phyloP scores from a whole-genome alignment of 148 eudicot species.

The Spergularia bocconei region DNA sequence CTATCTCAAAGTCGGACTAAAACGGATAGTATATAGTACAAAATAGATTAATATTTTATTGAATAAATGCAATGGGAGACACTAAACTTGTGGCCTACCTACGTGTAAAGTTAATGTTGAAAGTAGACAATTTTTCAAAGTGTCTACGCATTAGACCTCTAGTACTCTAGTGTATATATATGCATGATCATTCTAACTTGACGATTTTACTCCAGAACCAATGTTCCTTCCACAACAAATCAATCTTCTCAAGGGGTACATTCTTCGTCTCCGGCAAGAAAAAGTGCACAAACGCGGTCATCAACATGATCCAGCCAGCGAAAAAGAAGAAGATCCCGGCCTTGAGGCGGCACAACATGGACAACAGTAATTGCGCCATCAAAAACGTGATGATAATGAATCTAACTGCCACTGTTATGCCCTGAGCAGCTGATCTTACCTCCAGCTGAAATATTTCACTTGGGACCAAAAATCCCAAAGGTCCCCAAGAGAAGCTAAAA shows the following conservation, averaged over 20 bases:
- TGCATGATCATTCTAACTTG: background rate
- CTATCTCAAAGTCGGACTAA: too few species aligned
- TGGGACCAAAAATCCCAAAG: slow-evolving; percentile 42
- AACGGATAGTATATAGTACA: too few species aligned
- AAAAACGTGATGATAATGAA: slow-evolving; percentile 38
- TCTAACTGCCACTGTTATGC: slow-evolving; percentile 39
- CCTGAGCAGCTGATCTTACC: slow-evolving; percentile 43
- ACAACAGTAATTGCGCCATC: slow-evolving; percentile 35
- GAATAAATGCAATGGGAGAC: too few species aligned
- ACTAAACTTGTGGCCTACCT: too few species aligned
- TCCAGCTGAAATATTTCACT: slow-evolving; percentile 52
- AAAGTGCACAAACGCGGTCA: slow-evolving; percentile 42
- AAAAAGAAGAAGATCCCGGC: slow-evolving; percentile 52
- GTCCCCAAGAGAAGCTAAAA: slow-evolving; percentile 48
- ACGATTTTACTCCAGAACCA: slow-evolving; percentile 46
- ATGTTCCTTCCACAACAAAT: slow-evolving; percentile 44
- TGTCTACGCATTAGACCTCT: too few species aligned
- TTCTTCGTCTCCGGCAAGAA: slow-evolving; percentile 52
- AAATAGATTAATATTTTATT: too few species aligned
- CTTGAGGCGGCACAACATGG: slow-evolving; percentile 42
- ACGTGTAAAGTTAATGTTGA: too few species aligned
- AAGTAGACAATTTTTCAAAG: too few species aligned
- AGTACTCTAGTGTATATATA: too few species aligned
- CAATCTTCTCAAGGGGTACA: slow-evolving; percentile 44
- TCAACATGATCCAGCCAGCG: slow-evolving; percentile 42